Evolutionary conservation across 257 asterid genomes (phyloP), one percentile per base, ranked within the genome.

Genomic region (Linaria vulgaris): DNA sequence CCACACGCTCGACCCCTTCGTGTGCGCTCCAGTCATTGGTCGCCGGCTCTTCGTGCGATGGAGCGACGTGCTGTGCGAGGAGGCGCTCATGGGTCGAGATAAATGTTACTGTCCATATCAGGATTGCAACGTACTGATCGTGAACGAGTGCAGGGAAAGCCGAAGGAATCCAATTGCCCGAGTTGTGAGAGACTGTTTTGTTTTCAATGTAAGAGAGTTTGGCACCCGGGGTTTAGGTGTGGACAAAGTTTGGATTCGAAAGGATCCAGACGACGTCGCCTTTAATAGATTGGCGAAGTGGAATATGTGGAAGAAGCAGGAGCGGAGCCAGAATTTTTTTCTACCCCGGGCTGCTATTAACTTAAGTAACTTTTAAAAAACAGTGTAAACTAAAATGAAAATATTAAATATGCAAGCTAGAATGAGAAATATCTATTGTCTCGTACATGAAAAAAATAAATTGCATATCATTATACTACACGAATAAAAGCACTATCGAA

Each of bases 71-170:
- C 82, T 83, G 6, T 85, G 95, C 34, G 85, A 87, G 37, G 49
- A 67, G 14, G 77, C 78, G 68, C 56, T 87, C 48, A 30, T 69
- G 75, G 83, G 59, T 10, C 16, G 24, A 43, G 78, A 73, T 0
- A 63, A 43, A 46, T 69, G 87, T 52, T 85, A 85, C 53, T 90
- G 96, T 23, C 97, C 95, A 23, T 61, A 82, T 39, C 16, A 70
- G 24, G 55, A 66, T 19, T 90, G 97, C 57, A 85, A 78, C 50
- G 81, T 56, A 37, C 53, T 85, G 75, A 70, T 87, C 20, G 66
- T 90, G 53, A 80, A 83, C 15, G 96, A 90, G 85, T 87, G 97
- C 57, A 90, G 95, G 6, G 91, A 79, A 38, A 64, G 2, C 74
- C 56, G 75, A 75, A 30, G 76, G 80, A 72, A 59, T 75, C 83